Base-by-base conservation (phyloP, 2,329 filamentous ascomycete genomes). In the Phyllosticta citriasiana region DNA sequence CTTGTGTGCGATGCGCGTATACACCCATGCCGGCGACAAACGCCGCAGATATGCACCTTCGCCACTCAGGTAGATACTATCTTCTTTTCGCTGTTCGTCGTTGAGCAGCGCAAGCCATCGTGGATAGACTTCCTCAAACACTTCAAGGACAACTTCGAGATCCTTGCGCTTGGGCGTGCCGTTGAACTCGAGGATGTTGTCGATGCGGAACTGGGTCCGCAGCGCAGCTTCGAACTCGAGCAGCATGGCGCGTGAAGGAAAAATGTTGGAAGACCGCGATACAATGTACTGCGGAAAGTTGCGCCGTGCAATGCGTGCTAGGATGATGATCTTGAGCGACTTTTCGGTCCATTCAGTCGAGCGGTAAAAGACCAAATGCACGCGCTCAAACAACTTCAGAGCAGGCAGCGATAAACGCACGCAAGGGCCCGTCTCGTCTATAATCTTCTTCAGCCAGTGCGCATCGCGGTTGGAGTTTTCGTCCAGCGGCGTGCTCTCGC, bases 341-440 rank as follows among this genome's bases (percentile, higher is more conserved):
- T 96, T 97, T 68, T 97, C 93, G 0, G 92, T 96, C 94, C 94
- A 99, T 71, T 96, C 89, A 0, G 91, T 95, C 9, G 92, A 97
- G 62, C 93, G 83, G 73, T 97, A 97, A 72, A 97, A 99, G 27
- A 99, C 91, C 2, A 99, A 78, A 75, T 97, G 94, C 0, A 97
- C 91, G 26, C 94, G 84, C 72, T 97, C 91, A 68, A 99, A 99
- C 0, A 99, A 81, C 68, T 86, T 90, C 64, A 91, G 82, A 0
- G 87, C 82, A 0, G 83, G 76, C 0, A 87, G 75, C 0, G 90
- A 90, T 12, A 99, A 82, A 47, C 93, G 82, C 63, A 97, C 87
- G 65, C 92, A 96, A 14, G 91, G 85, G 0, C 94, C 94, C 0
- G 89, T 88, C 62, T 86, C 85, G 30, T 81, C 80, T 66, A 92